phyloP scores from a whole-genome alignment of 345 rosid species.

The Sapria himalayana region DNA sequence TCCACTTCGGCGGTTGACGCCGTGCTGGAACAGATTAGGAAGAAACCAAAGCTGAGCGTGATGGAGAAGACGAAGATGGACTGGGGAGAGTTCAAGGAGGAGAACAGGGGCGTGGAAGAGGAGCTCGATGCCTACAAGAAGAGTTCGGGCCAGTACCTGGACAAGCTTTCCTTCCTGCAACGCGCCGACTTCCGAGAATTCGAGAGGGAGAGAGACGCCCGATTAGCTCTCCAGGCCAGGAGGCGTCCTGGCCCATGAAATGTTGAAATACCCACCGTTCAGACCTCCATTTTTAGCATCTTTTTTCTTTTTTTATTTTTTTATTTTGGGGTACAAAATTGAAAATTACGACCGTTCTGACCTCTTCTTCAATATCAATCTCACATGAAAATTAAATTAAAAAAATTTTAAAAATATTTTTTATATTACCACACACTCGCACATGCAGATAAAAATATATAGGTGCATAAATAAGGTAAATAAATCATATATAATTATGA shows the following conservation, averaged over 20 bases:
- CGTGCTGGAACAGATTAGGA: slow-evolving; percentile 72
- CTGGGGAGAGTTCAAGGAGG: slow-evolving; percentile 96
- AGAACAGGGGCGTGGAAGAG: slow-evolving; percentile 56
- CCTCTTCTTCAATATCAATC: too few relatives aligned
- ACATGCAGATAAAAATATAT: too few relatives aligned
- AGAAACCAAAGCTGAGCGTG: slow-evolving; percentile 81
- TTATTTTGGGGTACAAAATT: too few relatives aligned
- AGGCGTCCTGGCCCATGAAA: slow-evolving; percentile 38
- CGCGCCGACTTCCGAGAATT: slow-evolving; percentile 68
- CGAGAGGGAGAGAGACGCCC: slow-evolving; percentile 92
- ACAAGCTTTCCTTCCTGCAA: slow-evolving; percentile 63
- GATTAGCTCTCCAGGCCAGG: slow-evolving; percentile 57
- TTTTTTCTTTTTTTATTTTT: too few relatives aligned
- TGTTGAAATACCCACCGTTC: slow-evolving; percentile 16
- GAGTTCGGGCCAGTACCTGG: slow-evolving; percentile 82
- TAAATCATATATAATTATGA: too few relatives aligned
- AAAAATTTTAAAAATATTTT: too few relatives aligned
- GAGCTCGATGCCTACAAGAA: slow-evolving; percentile 83
- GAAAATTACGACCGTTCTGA: too few relatives aligned
- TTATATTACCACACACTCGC: too few relatives aligned
- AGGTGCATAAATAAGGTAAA: too few relatives aligned
- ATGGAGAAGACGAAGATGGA: slow-evolving; percentile 83
- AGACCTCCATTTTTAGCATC: background rate
- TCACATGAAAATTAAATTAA: too few relatives aligned
- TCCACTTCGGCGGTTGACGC: slow-evolving; percentile 66